Base-by-base conservation (phyloP, 495 filamentous ascomycete genomes). In the Xylaria grammica region DNA sequence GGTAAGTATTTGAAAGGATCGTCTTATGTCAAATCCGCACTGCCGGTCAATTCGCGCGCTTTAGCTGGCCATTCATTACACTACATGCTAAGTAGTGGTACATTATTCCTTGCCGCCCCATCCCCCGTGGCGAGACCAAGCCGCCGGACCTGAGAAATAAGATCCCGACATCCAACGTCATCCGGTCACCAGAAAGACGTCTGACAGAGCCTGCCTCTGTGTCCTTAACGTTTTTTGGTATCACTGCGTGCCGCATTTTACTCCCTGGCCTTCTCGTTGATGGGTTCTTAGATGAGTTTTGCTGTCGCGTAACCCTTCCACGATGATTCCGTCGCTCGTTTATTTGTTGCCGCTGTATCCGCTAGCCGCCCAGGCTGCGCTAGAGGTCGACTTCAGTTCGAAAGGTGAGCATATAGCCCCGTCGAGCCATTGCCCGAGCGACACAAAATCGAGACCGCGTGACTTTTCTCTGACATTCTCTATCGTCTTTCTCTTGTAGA, bases 401-500 rank as follows among this genome's bases (percentile, higher is more conserved):
- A 51, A 49, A 63, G 72, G 72, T 74, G 63, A 50, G 72, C 32
- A n/a, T 36, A 44, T 13, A 13, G 9, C 20, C 27, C 29, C 3
- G 3, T 30, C 45, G 24, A 30, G 4, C 27, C 13, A 36, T 29
- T 22, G n/a, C 29, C 32, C 2, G 10, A 42, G n/a, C 22, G 20
- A n/a, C 44, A 22, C 32, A 26, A 44, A 27, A 51, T 27, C 6
- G 32, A 50, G n/a, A 40, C 2, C 4, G 4, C 6, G 19, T 36
- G 30, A 9, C n/a, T 26, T 26, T 3, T 50, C 13, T 59, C 58
- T 50, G 22, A 60, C 58, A 19, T 15, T 10, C 0, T 27, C 53
- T 44, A 26, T 34, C 17, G 34, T 13, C 50, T 53, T 27, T 22
- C 6, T 57, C 26, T 49, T 62, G 56, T 49, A 87, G 84, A 74